A percentile compares a stretch with the other conserved stretches of the same genome.
Conservation (phyloP, 1,284 basidiomycete genomes). For the Cryptococcus sp. region DNA sequence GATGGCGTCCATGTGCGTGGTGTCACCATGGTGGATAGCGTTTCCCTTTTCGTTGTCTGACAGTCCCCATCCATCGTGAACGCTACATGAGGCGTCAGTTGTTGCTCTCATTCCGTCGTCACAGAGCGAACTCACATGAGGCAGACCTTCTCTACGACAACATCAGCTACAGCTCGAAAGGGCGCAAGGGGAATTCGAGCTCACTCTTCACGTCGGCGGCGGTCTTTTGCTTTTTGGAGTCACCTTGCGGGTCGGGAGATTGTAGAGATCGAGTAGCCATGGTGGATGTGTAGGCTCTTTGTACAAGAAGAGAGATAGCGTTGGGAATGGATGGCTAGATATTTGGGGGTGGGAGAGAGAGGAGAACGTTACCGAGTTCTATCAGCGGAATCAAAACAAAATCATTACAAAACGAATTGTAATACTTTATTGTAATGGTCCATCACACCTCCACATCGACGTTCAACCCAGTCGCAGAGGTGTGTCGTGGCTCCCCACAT, state of each 20-base stretch:
- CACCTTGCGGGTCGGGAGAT: constrained; percentile 20
- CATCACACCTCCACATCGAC: no score
- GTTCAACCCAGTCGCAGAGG: no score
- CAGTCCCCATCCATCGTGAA: constrained; percentile 92
- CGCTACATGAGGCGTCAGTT: constrained; percentile 49
- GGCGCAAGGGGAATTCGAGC: constrained; percentile 7
- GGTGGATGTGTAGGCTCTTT: background rate
- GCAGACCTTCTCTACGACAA: constrained; percentile 68
- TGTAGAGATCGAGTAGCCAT: constrained; percentile 22
- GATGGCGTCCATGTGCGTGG: constrained; percentile 81
- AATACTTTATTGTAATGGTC: no score
- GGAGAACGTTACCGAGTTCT: no score
- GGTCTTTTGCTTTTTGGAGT: constrained; percentile 35
- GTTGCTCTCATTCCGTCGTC: background rate
- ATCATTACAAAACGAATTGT: background rate
- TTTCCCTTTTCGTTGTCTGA: constrained; percentile 68
- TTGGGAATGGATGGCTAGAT: background rate
- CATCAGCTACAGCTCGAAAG: background rate
- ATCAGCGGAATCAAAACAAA: background rate
- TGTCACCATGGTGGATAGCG: constrained; percentile 73
- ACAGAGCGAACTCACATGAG: constrained; percentile 59
- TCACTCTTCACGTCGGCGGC: constrained; percentile 29
- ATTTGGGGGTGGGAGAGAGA: background rate
- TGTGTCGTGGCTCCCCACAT: no score
- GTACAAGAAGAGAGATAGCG: background rate